Percentiles rank a stretch among this genome's conserved stretches.
phyloP scores from a whole-genome alignment of 768 basidiomycete species.

The Amanita thiersii region DNA sequence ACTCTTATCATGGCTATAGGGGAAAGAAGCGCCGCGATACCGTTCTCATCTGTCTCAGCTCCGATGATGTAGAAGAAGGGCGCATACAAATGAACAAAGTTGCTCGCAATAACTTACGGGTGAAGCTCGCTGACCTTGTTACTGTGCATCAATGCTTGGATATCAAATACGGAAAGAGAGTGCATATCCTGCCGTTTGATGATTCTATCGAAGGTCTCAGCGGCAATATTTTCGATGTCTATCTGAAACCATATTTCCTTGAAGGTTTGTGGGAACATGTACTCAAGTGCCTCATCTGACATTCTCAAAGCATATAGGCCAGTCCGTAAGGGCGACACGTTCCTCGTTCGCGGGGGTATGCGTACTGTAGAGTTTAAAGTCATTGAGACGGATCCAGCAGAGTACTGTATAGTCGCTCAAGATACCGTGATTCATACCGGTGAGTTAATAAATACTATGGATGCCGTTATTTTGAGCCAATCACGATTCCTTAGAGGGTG shows the following conservation, averaged over 20 bases:
- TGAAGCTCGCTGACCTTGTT: conserved; percentile 95
- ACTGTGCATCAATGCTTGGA: conserved; percentile 94
- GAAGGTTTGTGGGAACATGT: conserved; percentile 49
- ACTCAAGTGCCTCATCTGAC: conserved; percentile 6
- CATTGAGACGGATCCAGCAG: conserved; percentile 95
- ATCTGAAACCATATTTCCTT: conserved; percentile 98
- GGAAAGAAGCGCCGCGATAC: conserved; percentile 98
- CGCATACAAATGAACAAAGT: conserved; percentile 99
- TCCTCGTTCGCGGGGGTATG: conserved; percentile 98
- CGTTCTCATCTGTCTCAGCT: conserved; percentile 92
- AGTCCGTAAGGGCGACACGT: conserved; percentile 95
- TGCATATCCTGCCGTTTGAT: conserved; percentile 95
- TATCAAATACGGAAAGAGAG: conserved; percentile 98
- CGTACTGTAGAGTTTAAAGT: conserved; percentile 99
- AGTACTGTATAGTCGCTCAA: conserved; percentile 98
- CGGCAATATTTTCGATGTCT: conserved; percentile 98
- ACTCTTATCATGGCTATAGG: conserved; percentile 29
- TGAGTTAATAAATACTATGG: conserved; percentile 18
- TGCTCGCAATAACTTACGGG: conserved; percentile 96
- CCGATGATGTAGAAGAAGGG: conserved; percentile 96
- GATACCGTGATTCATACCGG: conserved; percentile 97
- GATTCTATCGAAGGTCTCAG: conserved; percentile 97
- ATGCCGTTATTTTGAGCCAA: conserved; percentile 11
- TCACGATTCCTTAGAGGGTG: conserved; percentile 61
- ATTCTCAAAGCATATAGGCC: conserved; percentile 71